Evolutionary conservation across 148 eudicot genomes (phyloP), one percentile per base, ranked within the genome.

Genomic region (Nepenthes gracilis): DNA sequence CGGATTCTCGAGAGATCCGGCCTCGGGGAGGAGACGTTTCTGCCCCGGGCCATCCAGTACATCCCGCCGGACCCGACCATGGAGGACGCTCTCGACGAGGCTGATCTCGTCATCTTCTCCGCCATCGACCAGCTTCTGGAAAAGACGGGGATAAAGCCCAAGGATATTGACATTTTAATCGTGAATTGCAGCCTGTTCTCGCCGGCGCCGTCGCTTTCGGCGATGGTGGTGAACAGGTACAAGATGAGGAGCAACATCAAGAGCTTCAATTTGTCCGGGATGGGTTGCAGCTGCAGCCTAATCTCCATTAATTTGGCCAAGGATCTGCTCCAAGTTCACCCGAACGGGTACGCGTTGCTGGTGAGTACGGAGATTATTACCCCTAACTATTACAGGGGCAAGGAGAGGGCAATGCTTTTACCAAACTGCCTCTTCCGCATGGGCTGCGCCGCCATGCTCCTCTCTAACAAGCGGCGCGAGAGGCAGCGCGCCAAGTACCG

Each of bases 201-300:
- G 0, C 80, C 84, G 8, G 70, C 78, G 1, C 84, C 84, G 0
- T 80, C 84, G 4, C 23, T 76, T 1, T 76, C 84, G 4, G 78
- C 78, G 0, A 70, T 74, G 80, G 69, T 80, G 47, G 70, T 76
- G 9, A 80, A 80, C 4, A 70, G 64, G 59, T 80, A 76, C 65
- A 70, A 63, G 58, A 33, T 80, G 64, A 70, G 84, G 37, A 76
- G 78, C 12, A 80, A 76, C 12, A 66, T 80, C 2, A 73, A 68
- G 62, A 76, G 84, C 62, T 80, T 53, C 56, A 80, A 75, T 37
- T 49, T 80, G 0, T 73, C 84, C 2, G 84, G 84, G 9, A 80
- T 80, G 84, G 84, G 84, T 9, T 80, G 84, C 54, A 80, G 84
- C 55, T 75, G 80, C 1, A 74, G 84, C 6, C 7, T 73, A 9